phyloP scores from a whole-genome alignment of 495 filamentous ascomycete species.

The Daldinia childiae region DNA sequence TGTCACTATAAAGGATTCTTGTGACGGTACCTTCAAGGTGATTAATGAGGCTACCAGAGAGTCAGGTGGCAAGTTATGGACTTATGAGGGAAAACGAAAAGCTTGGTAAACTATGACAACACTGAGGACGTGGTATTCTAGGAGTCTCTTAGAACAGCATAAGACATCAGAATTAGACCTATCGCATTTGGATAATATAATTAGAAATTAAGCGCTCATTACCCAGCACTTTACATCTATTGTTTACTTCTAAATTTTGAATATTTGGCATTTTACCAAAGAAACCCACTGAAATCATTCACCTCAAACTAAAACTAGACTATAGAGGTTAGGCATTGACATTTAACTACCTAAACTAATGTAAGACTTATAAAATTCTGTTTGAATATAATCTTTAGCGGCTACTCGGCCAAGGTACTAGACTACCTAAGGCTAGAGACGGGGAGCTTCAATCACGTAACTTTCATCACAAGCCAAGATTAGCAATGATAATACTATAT shows the following conservation, averaged over 20 bases:
- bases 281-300: too few species aligned
- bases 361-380: neutral
- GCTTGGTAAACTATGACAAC: neutral
- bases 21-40: conserved; percentile 2
- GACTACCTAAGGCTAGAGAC: neutral
- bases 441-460: neutral
- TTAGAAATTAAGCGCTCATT: too few species aligned
- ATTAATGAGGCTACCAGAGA: neutral
- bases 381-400: neutral
- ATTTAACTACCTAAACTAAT: too few species aligned
- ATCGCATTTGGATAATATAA: neutral
- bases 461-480: neutral
- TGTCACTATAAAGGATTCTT: neutral
- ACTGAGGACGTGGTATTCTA: neutral
- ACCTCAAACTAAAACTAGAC: too few species aligned
- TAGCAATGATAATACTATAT: neutral
- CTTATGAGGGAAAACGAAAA: neutral
- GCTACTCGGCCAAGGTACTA: neutral
- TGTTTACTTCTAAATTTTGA: too few species aligned
- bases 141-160: neutral
- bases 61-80: neutral
- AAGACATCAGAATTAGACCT: neutral
- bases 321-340: too few species aligned
- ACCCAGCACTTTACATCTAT: too few species aligned
- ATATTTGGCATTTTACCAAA: too few species aligned